phyloP scores from a whole-genome alignment of 345 rosid genomes.

The Populus simonii region DNA sequence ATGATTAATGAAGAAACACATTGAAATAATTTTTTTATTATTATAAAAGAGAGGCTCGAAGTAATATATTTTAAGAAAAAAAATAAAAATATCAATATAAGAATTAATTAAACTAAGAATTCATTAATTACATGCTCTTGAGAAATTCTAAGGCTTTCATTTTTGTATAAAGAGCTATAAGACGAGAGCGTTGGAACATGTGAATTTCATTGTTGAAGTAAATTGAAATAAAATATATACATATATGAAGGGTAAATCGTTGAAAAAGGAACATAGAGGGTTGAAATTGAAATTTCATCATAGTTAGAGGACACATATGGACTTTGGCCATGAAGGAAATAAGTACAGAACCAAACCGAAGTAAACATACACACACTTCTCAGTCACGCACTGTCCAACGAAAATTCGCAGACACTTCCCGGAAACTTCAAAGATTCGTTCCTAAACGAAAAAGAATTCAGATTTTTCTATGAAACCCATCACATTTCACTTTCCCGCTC shows the following conservation, averaged over 20 bases:
- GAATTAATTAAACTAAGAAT: no score
- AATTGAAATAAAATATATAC: background rate
- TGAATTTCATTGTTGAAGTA: background rate
- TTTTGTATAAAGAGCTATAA: no score
- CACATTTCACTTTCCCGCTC: constrained; percentile 10
- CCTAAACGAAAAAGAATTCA: background rate
- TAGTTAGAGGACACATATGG: background rate
- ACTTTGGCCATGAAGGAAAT: background rate
- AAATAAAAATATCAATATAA: no score
- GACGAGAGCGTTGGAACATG: no score
- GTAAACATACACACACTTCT: background rate
- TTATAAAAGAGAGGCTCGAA: no score
- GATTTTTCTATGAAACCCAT: background rate
- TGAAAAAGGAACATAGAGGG: background rate
- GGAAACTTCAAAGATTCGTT: constrained; percentile 15
- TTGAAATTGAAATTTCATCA: background rate
- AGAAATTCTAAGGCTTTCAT: no score
- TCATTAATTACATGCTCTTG: no score
- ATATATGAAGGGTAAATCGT: background rate
- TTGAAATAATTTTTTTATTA: no score
- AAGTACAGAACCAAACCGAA: background rate
- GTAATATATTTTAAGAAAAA: no score
- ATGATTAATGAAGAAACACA: no score
- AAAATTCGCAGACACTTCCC: constrained; percentile 22
- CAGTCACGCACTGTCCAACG: background rate